A percentile compares a stretch with the other conserved stretches of the same genome.
phyloP scores from a whole-genome alignment of 2,329 filamentous ascomycete genomes.

The Magnaporthiopsis poae region DNA sequence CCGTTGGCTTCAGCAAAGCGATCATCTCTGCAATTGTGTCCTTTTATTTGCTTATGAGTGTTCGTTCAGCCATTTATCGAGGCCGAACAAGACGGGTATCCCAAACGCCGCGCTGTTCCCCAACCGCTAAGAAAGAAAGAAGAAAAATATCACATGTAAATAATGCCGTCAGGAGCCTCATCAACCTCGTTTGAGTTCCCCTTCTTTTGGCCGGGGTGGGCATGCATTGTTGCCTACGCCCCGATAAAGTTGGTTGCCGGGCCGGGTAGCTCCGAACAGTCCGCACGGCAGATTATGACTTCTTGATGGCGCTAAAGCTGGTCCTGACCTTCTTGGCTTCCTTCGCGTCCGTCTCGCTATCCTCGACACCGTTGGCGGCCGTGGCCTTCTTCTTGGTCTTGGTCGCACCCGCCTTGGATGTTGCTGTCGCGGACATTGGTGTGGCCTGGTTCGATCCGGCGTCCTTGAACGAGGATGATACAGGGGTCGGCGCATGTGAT shows the following conservation, averaged over 20 bases:
- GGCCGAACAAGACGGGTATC: not conserved
- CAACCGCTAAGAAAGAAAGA: not conserved
- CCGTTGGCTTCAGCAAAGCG: too few relatives aligned
- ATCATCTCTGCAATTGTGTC: not conserved
- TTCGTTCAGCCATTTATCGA: not conserved
- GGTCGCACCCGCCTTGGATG: slow-evolving; percentile 29
- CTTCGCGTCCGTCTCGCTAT: slow-evolving; percentile 49
- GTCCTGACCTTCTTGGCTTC: slow-evolving; percentile 47
- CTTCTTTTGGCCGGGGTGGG: not conserved
- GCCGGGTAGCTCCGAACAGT: not conserved
- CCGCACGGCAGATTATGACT: slow-evolving; percentile 21
- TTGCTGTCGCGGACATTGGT: slow-evolving; percentile 41
- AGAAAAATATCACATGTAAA: not conserved
- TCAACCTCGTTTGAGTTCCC: not conserved
- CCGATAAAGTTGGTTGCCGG: not conserved
- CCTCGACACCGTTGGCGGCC: slow-evolving; percentile 24
- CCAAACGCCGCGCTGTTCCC: slow-evolving; percentile 3
- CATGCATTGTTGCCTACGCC: not conserved
- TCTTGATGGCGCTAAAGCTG: slow-evolving; percentile 46
- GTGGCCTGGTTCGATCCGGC: slow-evolving; percentile 42
- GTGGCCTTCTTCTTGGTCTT: slow-evolving; percentile 45
- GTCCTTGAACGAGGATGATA: slow-evolving; percentile 43
- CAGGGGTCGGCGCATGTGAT: slow-evolving; percentile 43
- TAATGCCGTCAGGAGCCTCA: not conserved
- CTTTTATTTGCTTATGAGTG: too few relatives aligned